Evolutionary conservation across 1,284 basidiomycete genomes (phyloP).

Genomic region (Athelia sp.): DNA sequence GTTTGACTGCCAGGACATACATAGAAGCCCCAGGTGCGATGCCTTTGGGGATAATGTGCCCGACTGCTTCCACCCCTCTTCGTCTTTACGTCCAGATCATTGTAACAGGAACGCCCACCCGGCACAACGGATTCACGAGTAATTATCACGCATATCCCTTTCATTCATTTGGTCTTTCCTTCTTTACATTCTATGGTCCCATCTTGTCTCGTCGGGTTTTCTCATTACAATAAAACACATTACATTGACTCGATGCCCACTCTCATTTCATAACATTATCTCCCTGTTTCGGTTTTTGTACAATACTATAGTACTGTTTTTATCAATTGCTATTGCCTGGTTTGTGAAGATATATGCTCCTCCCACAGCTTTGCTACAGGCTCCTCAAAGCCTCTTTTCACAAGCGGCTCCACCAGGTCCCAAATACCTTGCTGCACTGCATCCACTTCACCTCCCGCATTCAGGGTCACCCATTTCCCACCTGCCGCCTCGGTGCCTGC

Average conservation of each 20-base stretch:
- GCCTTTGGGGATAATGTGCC: background rate
- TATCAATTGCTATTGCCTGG: background rate
- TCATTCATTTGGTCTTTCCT: background rate
- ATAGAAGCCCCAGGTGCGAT: background rate
- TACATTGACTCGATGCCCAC: background rate
- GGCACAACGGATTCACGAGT: too few relatives aligned
- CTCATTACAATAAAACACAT: background rate
- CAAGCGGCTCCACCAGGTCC: slow-evolving; percentile 40
- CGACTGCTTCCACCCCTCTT: background rate
- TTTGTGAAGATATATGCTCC: slow-evolving; percentile 7
- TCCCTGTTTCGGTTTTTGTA: background rate
- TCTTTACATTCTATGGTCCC: background rate
- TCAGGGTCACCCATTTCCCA: slow-evolving; percentile 57
- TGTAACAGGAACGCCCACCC: background rate
- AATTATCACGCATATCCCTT: too few relatives aligned
- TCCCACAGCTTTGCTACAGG: slow-evolving; percentile 43
- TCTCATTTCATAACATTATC: background rate
- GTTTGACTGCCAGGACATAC: slow-evolving; percentile 11
- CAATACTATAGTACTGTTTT: background rate
- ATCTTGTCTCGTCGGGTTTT: background rate
- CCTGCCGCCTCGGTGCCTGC: slow-evolving; percentile 17
- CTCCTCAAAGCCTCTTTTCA: slow-evolving; percentile 27
- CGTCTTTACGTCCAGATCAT: background rate
- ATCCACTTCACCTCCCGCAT: slow-evolving; percentile 56
- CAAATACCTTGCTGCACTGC: slow-evolving; percentile 58